Evolutionary conservation across 441 rosid genomes (phyloP), one percentile per base, ranked within the genome.

Genomic region (Metrosideros polymorpha): DNA sequence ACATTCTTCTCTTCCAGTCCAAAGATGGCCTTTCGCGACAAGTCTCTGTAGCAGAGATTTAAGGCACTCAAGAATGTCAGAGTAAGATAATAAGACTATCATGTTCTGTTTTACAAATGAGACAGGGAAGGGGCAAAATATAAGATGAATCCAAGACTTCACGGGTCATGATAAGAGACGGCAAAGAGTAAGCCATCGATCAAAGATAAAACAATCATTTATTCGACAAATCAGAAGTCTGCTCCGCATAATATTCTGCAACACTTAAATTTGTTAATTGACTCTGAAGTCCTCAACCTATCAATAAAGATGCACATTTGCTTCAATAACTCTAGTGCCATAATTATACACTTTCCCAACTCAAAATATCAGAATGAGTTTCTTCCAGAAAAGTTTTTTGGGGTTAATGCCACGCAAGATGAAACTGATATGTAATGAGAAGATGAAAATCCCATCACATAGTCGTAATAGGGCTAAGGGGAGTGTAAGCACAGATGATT

Each of bases 1-100:
- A 85, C 91, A 94, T 91, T 63, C 98, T 92, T 86, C 94, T 90
- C 61, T 89, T 97, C 99, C 99, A 97, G 85, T 94, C 97, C 85
- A 97, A 84, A 83, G 92, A 90, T 9, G 98, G 98, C 88, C 92
- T 96, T 76, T 89, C 98, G 83, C 86, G 88, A 83, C 87, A 85
- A 84, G 89, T 87, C 39, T 95, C 98, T 96, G 91, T 29, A n/a
- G 82, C 76, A 82, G 32, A 85, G 7, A 90, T 87, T 56, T 14
- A 66, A 86, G 55, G 7, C 75, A 55, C 15, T 42, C 61, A 82
- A 56, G 9, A 59, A 25, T 10, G 79, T 71, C 79, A 71, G 79
- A 71, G 17, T 39, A 39, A 71, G 76, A 63, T 32, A 63, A 63
- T 18, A 63, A 63, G 43, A 63, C 76, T 9, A 18, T 18, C 7